Conservation (phyloP, 2,329 filamentous ascomycete genomes). For the Epichloe gansuensis region DNA sequence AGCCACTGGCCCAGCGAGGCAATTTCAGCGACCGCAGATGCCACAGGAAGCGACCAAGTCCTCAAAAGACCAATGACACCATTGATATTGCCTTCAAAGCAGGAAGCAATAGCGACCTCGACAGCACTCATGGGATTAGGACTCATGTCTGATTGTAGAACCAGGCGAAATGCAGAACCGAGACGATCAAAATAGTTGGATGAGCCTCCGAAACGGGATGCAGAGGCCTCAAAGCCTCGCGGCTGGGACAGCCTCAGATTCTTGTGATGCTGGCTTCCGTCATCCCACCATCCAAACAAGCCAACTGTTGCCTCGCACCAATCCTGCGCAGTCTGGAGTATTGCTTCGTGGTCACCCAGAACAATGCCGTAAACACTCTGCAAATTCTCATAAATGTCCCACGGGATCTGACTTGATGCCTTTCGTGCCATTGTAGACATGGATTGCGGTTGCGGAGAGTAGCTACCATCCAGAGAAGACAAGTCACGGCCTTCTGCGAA, state of each 20-base stretch:
- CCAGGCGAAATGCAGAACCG: constrained; percentile 55
- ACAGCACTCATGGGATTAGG: constrained; percentile 64
- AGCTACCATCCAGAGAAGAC: constrained; percentile 20
- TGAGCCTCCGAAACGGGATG: constrained; percentile 35
- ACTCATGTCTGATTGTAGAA: constrained; percentile 56
- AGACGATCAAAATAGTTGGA: constrained; percentile 65
- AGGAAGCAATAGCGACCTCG: constrained; percentile 69
- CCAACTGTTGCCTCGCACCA: constrained; percentile 85
- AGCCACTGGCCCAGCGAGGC: constrained; percentile 79
- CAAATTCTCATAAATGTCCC: constrained; percentile 79
- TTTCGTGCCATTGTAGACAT: constrained; percentile 57
- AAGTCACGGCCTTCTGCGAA: constrained; percentile 65
- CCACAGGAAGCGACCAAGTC: constrained; percentile 68
- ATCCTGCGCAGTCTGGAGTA: constrained; percentile 67
- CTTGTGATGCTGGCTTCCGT: constrained; percentile 42
- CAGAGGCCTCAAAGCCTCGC: constrained; percentile 22
- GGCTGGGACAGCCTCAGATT: constrained; percentile 27
- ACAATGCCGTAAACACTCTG: constrained; percentile 69
- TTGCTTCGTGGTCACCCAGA: constrained; percentile 61
- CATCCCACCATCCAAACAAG: constrained; percentile 85
- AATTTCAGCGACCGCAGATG: constrained; percentile 68
- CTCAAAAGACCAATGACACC: constrained; percentile 62
- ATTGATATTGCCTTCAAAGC: constrained; percentile 72
- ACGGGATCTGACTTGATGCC: constrained; percentile 77
- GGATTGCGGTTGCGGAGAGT: constrained; percentile 32